Base-by-base conservation (phyloP, 768 basidiomycete species). In the Gloeostereum incarnatum region DNA sequence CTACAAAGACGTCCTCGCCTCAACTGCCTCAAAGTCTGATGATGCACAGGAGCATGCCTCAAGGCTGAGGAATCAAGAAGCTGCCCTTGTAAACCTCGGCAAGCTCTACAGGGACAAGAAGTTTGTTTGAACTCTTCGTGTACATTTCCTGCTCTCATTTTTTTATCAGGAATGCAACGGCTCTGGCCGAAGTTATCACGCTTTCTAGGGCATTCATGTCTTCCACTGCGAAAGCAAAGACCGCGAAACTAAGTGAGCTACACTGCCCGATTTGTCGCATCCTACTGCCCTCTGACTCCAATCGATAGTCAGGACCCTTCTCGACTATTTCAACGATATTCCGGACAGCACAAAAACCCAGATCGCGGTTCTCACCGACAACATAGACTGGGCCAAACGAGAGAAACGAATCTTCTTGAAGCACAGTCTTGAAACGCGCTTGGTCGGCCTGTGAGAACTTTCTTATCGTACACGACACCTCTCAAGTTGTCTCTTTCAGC, bases 361-460 rank as follows among this genome's bases (percentile, higher is more conserved):
- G 53, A 92, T 89, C 39, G 65, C 73, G 7, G 90, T 91, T n/a
- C 74, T 93, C 6, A 72, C 71, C 34, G 91, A 96, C 46, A 93
- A 91, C 48, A 89, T 94, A 36, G 78, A 75, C 10, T 99, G 94
- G 94, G 91, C 93, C 0, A 82, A 82, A 49, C 59, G 63, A 2
- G 90, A 97, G 64, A 92, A 93, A 56, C 79, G 94, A 26, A 90
- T 97, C 50, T 99, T 99, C 65, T 63, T 97, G 45, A 89, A 94
- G 53, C 94, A 98, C 51, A 87, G 78, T 53, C 69, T 99, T 24
- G 93, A 99, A 57, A 87, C 86, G 6, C 74, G 91, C 18, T 75
- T 97, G 13, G 84, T 84, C 30, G 73, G 75, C 17, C 66, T 97
- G 75, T 81, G 45, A 52, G 69, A 34, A 10, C 21, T 60, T 55